Evolutionary conservation across 1,284 basidiomycete species (phyloP).

Genomic region (Marasmius oreades): DNA sequence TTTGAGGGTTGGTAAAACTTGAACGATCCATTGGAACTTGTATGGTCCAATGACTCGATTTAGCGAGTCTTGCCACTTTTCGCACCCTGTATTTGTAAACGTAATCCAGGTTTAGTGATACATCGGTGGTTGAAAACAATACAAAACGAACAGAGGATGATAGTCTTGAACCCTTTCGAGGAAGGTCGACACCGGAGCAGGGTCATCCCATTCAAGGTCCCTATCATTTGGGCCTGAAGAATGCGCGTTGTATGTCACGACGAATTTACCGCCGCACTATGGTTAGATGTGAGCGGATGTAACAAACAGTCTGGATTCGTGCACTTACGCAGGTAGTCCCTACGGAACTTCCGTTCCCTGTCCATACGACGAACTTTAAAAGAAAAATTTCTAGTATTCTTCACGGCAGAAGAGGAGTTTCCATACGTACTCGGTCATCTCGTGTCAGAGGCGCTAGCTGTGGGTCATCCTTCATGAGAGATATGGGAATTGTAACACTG

Average conservation of each 20-base stretch:
- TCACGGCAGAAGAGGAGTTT: background rate
- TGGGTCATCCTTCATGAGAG: background rate
- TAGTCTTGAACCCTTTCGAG: background rate
- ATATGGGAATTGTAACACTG: background rate
- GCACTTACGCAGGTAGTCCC: background rate
- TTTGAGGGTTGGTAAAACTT: too few relatives aligned
- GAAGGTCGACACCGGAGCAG: background rate
- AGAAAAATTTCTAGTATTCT: background rate
- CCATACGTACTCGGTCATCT: background rate
- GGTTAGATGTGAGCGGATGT: background rate
- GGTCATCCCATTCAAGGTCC: background rate
- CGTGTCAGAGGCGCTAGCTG: background rate
- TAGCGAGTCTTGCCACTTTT: too few relatives aligned
- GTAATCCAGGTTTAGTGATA: background rate
- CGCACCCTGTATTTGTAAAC: constrained; percentile 5
- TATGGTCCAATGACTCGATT: too few relatives aligned
- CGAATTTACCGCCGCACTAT: too few relatives aligned
- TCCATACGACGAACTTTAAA: background rate
- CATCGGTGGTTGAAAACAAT: background rate
- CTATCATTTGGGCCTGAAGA: background rate
- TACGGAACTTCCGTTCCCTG: background rate
- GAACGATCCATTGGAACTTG: too few relatives aligned
- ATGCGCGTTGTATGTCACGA: background rate
- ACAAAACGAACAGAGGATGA: background rate
- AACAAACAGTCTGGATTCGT: background rate